Conservation (phyloP, 768 basidiomycete genomes). For the Auriscalpium microsporum region DNA sequence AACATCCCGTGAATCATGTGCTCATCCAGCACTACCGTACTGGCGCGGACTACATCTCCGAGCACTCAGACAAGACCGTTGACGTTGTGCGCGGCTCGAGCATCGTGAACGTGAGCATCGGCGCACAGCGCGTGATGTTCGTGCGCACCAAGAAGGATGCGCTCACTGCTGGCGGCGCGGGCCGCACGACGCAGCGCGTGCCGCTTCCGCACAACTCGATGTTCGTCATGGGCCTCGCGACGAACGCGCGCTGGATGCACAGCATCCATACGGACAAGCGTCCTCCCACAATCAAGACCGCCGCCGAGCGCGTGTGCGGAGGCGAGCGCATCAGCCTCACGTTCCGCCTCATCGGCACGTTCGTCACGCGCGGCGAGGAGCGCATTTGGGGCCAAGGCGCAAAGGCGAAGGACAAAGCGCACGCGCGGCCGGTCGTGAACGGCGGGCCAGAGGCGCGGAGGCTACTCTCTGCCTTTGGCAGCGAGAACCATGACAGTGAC, state of each 20-base stretch:
- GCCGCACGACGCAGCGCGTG: conserved; percentile 41
- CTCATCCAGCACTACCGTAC: conserved; percentile 75
- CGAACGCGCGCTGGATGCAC: conserved; percentile 71
- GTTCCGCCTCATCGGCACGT: conserved; percentile 73
- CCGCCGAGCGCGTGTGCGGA: conserved; percentile 43
- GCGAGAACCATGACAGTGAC: conserved; percentile 60
- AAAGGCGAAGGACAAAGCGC: conserved; percentile 46
- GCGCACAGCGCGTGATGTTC: conserved; percentile 70
- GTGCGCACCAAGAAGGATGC: conserved; percentile 56
- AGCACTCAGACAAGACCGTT: conserved; percentile 83
- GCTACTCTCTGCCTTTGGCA: conserved; percentile 58
- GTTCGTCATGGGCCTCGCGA: conserved; percentile 70
- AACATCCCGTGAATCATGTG: conserved; percentile 74
- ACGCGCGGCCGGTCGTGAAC: conserved; percentile 45
- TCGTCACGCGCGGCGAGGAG: conserved; percentile 40
- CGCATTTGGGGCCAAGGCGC: conserved; percentile 72
- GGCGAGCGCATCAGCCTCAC: conserved; percentile 74
- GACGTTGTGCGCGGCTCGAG: conserved; percentile 67
- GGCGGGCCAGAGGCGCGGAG: conserved; percentile 39
- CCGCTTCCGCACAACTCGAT: conserved; percentile 76
- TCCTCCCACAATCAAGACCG: conserved; percentile 40
- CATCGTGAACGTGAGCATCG: conserved; percentile 76
- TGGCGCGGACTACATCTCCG: conserved; percentile 77
- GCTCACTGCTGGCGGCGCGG: neutral
- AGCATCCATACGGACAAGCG: conserved; percentile 74